Evolutionary conservation across 2,329 filamentous ascomycete genomes (phyloP).

Genomic region (Fusarium virguliforme): DNA sequence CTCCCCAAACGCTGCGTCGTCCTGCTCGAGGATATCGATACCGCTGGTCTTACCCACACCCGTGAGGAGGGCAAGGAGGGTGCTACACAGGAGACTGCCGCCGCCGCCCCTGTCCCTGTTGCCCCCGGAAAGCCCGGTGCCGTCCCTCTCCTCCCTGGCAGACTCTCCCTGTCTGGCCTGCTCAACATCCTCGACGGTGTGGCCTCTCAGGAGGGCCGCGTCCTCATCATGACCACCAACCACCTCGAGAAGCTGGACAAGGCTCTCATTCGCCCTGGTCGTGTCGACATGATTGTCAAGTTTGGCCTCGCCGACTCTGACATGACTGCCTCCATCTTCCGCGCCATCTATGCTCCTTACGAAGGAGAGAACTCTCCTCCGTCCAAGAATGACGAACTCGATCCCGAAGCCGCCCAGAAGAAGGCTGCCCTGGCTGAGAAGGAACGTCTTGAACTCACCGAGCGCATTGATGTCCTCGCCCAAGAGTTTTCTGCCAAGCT

Average conservation of each 20-base stretch:
- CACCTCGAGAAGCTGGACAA: conserved; percentile 74
- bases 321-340: conserved; percentile 71
- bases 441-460: conserved; percentile 56
- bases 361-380: conserved; percentile 52
- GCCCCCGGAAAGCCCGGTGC: conserved; percentile 18
- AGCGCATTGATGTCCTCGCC: conserved; percentile 64
- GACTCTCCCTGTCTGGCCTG: conserved; percentile 81
- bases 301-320: conserved; percentile 69
- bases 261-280: conserved; percentile 74
- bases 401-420: conserved; percentile 48
- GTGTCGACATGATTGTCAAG: conserved; percentile 73
- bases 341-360: conserved; percentile 71
- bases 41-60: conserved; percentile 77
- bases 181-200: conserved; percentile 87
- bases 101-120: conserved; percentile 28
- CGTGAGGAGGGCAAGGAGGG: conserved; percentile 59
- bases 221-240: conserved; percentile 78
- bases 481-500: conserved; percentile 65
- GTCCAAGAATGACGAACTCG: conserved; percentile 32
- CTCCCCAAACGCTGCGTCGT: conserved; percentile 81
- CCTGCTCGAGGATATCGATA: conserved; percentile 84
- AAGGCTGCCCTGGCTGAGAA: conserved; percentile 54
- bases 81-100: conserved; percentile 42
- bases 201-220: conserved; percentile 74
- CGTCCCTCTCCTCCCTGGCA: conserved; percentile 41